Evolutionary conservation across 306 rosid species (phyloP), one percentile per base, ranked within the genome.

Genomic region (Glycine latifolia): DNA sequence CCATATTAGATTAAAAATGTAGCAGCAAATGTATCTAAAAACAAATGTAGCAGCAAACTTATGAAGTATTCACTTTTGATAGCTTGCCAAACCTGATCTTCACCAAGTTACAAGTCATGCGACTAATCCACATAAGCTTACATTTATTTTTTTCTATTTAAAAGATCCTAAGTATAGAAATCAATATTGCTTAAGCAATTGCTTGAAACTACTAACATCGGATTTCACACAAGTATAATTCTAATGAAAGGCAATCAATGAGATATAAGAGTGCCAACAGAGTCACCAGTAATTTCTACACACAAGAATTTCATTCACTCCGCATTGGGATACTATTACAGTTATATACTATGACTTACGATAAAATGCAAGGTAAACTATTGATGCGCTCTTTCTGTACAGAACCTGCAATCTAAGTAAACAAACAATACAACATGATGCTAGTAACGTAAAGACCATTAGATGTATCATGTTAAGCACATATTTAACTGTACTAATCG

Each of bases 351-450:
- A 50, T 10, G 49, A 41, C 81, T 67, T 58, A 53, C 33, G 39
- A 60, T 56, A 54, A 59, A 56, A 58, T 56, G 78, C 79, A 74
- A 71, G 66, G 74, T 58, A 35, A 33, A 71, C 67, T 69, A 73
- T 7, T 59, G 69, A 75, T 3, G 71, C 9, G 4, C 75, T 47
- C 68, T 55, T 26, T 47, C 71, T 77, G 31, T 84, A 87, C 92
- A 84, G 73, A 71, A 82, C 56, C 82, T 75, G 79, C 80, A 62
- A 61, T 63, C 85, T 67, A 85, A 50, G 59, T 74, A 67, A 33
- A n/a, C 83, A 78, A 13, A 76, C 55, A 76, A 20, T 71, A 85
- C 86, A 76, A 78, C 67, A 81, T 37, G 49, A 6, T 17, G 76
- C 82, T 26, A 66, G 33, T 66, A 77, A 7, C 67, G 50, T 61